Evolutionary conservation across 2,329 filamentous ascomycete genomes (phyloP).

Genomic region (Amylocarpus encephaloides): DNA sequence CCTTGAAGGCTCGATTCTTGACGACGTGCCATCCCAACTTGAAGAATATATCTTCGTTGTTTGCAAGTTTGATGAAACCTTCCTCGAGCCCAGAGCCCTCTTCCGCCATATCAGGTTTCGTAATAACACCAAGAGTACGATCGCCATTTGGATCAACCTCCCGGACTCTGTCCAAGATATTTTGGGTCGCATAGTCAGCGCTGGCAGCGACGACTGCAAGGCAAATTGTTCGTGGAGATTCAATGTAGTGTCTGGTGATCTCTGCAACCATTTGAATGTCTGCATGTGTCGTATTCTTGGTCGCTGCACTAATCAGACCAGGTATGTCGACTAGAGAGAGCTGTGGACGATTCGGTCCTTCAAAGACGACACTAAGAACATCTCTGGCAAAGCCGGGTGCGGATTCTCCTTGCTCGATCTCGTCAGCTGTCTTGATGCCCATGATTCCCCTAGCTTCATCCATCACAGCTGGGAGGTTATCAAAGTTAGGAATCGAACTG

Average conservation of each 20-base stretch:
- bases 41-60: constrained; percentile 37
- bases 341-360: constrained; percentile 23
- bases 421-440: constrained; percentile 22
- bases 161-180: constrained; percentile 34
- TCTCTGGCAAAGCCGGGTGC: constrained; percentile 23
- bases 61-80: constrained; percentile 32
- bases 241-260: constrained; percentile 36
- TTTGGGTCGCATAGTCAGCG: constrained; percentile 38
- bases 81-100: constrained; percentile 33
- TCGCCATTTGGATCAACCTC: constrained; percentile 31
- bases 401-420: constrained; percentile 10
- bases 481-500: constrained; percentile 22
- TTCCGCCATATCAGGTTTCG: constrained; percentile 38
- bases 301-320: constrained; percentile 22
- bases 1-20: constrained; percentile 38
- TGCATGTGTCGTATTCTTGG: background rate
- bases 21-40: constrained; percentile 45
- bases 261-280: constrained; percentile 17
- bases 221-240: constrained; percentile 38
- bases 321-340: constrained; percentile 33
- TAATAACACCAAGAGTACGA: constrained; percentile 41
- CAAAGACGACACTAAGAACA: constrained; percentile 26
- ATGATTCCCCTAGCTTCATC: constrained; percentile 24
- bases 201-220: constrained; percentile 41
- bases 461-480: constrained; percentile 27